Conservation (phyloP, 2,329 filamentous ascomycete genomes). For the Cladobotryum protrusum region DNA sequence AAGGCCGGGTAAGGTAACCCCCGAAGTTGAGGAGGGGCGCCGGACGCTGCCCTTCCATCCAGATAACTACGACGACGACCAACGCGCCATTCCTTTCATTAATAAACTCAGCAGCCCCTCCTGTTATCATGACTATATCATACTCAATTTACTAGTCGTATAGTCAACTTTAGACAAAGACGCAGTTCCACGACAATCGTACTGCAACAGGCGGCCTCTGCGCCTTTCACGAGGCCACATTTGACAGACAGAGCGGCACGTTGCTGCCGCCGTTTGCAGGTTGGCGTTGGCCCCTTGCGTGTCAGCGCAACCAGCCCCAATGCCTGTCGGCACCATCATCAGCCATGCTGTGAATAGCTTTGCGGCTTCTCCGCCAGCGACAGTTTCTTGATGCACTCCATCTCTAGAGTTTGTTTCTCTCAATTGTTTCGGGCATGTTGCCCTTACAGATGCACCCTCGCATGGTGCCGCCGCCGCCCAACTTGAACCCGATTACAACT, state of each 20-base stretch:
- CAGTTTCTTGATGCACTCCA: constrained; percentile 23
- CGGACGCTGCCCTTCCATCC: no score
- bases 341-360: constrained; percentile 37
- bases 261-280: constrained; percentile 6
- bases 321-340: constrained; percentile 32
- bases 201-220: no score
- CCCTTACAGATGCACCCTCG: constrained; percentile 47
- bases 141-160: no score
- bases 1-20: no score
- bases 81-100: no score
- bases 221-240: no score
- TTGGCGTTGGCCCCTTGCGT: constrained; percentile 18
- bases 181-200: no score
- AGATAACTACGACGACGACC: no score
- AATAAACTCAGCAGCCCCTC: no score
- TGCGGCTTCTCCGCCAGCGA: constrained; percentile 21
- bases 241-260: constrained; percentile 2
- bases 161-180: no score
- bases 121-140: no score
- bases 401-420: constrained; percentile 2
- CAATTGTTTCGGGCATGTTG: constrained; percentile 34
- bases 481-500: constrained; percentile 30
- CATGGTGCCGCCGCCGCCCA: constrained; percentile 35
- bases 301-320: constrained; percentile 29
- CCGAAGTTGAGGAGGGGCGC: no score